A percentile compares a stretch with the other conserved stretches of the same genome.
Evolutionary conservation across 306 rosid genomes (phyloP).

Genomic region (Sophora flavescens): DNA sequence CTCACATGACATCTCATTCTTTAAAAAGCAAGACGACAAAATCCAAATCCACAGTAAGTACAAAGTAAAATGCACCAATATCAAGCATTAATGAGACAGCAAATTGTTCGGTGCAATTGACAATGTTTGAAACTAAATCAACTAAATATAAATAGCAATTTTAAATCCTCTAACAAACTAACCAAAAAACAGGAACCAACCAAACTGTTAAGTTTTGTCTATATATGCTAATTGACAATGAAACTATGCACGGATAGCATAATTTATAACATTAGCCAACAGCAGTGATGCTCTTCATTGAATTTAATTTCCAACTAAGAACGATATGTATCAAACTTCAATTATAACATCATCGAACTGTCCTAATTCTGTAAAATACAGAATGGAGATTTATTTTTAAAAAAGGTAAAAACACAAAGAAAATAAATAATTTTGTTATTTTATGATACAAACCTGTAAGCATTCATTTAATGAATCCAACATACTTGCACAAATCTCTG

Average conservation of each 20-base stretch:
- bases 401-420: background rate
- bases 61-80: constrained; percentile 1
- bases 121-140: background rate
- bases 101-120: constrained; percentile 16
- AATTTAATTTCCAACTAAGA: constrained; percentile 19
- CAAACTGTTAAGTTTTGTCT: constrained; percentile 1
- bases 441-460: constrained; percentile 71
- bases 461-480: constrained; percentile 94
- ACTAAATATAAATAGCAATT: background rate
- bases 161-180: constrained; percentile 25
- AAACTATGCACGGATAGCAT: constrained; percentile 11
- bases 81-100: constrained; percentile 14
- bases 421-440: background rate
- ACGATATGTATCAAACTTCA: constrained; percentile 12
- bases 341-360: constrained; percentile 5
- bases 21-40: constrained; percentile 5
- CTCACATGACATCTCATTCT: background rate
- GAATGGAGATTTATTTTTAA: background rate
- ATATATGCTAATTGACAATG: background rate
- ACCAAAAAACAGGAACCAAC: constrained; percentile 13
- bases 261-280: constrained; percentile 9
- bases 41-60: constrained; percentile 5
- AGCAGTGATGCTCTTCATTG: constrained; percentile 5
- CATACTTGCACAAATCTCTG: constrained; percentile 96
- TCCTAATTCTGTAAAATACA: constrained; percentile 4